Base-by-base conservation (phyloP, 805 yeast species). In the Kockiozyma suomiensis region DNA sequence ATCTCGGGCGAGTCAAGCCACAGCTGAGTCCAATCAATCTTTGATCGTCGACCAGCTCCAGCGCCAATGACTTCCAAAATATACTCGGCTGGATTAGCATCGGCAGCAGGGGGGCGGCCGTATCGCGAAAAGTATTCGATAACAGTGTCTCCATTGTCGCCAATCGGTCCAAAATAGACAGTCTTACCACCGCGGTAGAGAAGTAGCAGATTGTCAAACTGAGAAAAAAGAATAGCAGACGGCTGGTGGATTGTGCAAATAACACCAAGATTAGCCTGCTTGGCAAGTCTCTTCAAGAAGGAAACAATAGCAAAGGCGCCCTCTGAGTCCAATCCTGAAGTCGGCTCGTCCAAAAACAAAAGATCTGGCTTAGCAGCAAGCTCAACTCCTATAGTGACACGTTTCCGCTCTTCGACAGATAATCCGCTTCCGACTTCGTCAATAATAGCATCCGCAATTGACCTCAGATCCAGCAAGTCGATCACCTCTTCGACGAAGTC, bases 71-170 rank as follows among this genome's bases (percentile, higher is more conserved):
- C 69, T 63, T 87, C 87, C 73, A 90, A 79, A 94, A 90, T 90
- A 93, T 96, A 90, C 76, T 89, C 96, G n/a, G 91, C 92, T 19
- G 92, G 92, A 66, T 87, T 87, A 8, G 88, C 88, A 49, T 77
- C 75, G 17, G 90, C 89, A 75, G 90, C 87, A 55, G 77, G 75
- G 25, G 78, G 80, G 46, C 89, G 82, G 54, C 90, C 90, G 64
- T 85, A 72, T 3, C 72, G 70, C 72, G 87, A 90, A 68, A 87
- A 86, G 70, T 87, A 87, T 53, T 81, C 74, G 58, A 86, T 85
- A 76, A 87, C 77, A 2, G 82, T 78, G 46, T 72, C 70, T 67
- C 83, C 84, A 67, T 84, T 81, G 38, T 79, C 73, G 56, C 93
- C 92, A 61, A 85, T 75, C 50, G 85, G 88, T 62, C 92, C 93